Conservation (phyloP, 805 yeast species). For the Lipomyces chichibuensis region DNA sequence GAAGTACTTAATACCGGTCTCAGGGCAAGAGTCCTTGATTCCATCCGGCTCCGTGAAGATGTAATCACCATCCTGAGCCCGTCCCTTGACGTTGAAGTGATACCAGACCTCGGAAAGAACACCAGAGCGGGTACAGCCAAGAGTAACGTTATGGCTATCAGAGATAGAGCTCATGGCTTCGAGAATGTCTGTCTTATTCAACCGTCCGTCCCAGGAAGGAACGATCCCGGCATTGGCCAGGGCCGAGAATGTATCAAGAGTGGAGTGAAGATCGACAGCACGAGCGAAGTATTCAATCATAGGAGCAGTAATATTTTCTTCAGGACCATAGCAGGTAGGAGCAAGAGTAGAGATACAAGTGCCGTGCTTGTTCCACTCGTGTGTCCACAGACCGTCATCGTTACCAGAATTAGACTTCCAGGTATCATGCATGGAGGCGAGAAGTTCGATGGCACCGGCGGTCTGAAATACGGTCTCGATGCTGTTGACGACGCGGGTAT, state of each 20-base stretch:
- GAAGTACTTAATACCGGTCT: constrained; percentile 64
- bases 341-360: constrained; percentile 84
- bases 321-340: constrained; percentile 64
- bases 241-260: constrained; percentile 68
- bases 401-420: constrained; percentile 79
- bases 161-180: constrained; percentile 40
- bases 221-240: constrained; percentile 68
- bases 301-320: constrained; percentile 41
- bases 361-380: constrained; percentile 93
- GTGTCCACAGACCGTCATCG: constrained; percentile 78
- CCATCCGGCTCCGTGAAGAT: constrained; percentile 57
- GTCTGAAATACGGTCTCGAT: constrained; percentile 52
- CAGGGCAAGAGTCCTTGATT: constrained; percentile 66
- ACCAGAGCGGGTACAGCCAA: constrained; percentile 58
- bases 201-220: constrained; percentile 63
- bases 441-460: constrained; percentile 52
- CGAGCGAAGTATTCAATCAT: constrained; percentile 73
- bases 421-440: constrained; percentile 56
- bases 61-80: constrained; percentile 67
- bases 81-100: constrained; percentile 73
- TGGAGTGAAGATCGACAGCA: constrained; percentile 59
- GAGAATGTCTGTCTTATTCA: constrained; percentile 52
- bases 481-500: constrained; percentile 56
- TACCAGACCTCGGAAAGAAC: constrained; percentile 76
- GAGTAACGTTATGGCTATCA: constrained; percentile 58